Conservation (phyloP, 352 stramenopile genomes). For the Phytophthora citrophthora region DNA sequence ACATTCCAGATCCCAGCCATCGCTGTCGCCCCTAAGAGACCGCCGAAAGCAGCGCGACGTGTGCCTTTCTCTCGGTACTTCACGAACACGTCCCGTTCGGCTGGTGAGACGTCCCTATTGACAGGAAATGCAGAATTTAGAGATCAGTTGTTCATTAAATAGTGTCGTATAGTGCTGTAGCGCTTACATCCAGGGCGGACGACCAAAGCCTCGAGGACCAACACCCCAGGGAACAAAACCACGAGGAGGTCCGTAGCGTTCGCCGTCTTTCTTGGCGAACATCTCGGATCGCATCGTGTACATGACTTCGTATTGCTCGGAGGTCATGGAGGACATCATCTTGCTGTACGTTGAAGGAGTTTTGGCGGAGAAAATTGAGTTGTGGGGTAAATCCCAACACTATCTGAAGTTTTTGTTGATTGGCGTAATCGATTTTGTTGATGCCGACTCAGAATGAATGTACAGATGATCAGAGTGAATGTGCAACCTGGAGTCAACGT, state of each 20-base stretch:
- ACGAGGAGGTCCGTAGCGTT: conserved; percentile 7
- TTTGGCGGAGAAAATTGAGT: conserved; percentile 4
- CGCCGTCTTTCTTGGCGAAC: conserved; percentile 13
- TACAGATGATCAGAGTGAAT: conserved; percentile 11
- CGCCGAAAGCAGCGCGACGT: conserved; percentile 15
- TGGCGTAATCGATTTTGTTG: conserved; percentile 4
- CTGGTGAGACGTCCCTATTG: conserved; percentile 15
- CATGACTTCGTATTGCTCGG: conserved; percentile 24
- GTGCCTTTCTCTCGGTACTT: conserved; percentile 23
- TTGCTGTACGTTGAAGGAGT: background rate
- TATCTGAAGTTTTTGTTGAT: no score
- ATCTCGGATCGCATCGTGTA: conserved; percentile 28
- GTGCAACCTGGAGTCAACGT: conserved; percentile 7
- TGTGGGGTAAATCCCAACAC: conserved; percentile 10
- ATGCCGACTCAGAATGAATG: conserved; percentile 1
- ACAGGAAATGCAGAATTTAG: background rate
- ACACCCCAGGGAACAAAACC: conserved; percentile 8
- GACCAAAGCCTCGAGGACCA: conserved; percentile 9
- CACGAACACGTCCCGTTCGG: conserved; percentile 20
- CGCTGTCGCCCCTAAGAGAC: conserved; percentile 17
- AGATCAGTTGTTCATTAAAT: background rate
- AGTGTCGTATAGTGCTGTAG: background rate
- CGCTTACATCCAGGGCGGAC: conserved; percentile 12
- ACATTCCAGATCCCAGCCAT: conserved; percentile 32
- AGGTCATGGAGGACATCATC: conserved; percentile 10